Percentiles rank a stretch among this genome's conserved stretches.
Evolutionary conservation across 306 rosid species (phyloP).

Genomic region (Pterocarpus macrocarpus): DNA sequence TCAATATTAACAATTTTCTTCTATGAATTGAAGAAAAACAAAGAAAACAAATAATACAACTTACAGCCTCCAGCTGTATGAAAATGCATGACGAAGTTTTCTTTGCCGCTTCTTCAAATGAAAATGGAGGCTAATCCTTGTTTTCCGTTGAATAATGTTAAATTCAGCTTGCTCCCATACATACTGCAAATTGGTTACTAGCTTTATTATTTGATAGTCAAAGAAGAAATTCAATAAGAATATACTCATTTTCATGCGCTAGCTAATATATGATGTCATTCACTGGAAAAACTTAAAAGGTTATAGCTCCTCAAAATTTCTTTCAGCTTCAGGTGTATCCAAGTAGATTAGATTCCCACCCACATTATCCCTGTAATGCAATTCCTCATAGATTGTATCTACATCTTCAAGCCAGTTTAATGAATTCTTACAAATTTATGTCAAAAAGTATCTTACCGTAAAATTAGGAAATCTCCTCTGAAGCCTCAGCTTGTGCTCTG

Average conservation of each 20-base stretch:
- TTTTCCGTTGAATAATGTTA: constrained; percentile 81
- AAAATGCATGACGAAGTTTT: constrained; percentile 85
- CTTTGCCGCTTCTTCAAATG: constrained; percentile 76
- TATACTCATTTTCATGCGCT: constrained; percentile 1
- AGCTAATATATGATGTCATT: constrained; percentile 4
- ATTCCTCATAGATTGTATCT: constrained; percentile 29
- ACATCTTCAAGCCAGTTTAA: constrained; percentile 31
- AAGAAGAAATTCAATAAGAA: constrained; percentile 23
- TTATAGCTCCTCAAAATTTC: constrained; percentile 12
- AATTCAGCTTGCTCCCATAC: constrained; percentile 98
- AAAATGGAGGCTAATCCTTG: constrained; percentile 92
- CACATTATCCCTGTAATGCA: constrained; percentile 23
- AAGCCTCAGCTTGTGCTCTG: constrained; percentile 82
- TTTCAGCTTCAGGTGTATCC: background rate
- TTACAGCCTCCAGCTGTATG: constrained; percentile 95
- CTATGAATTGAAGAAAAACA: constrained; percentile 29
- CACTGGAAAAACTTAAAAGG: constrained; percentile 16
- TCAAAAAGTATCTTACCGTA: constrained; percentile 63
- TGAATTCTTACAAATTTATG: constrained; percentile 7
- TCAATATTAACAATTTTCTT: constrained; percentile 9
- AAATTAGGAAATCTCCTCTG: constrained; percentile 88
- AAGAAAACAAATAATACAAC: constrained; percentile 40
- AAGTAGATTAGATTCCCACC: constrained; percentile 23
- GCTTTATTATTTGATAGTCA: constrained; percentile 16
- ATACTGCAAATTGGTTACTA: constrained; percentile 64